A percentile compares a stretch with the other conserved stretches of the same genome.
Evolutionary conservation across 1,284 basidiomycete genomes (phyloP).

Genomic region (Fomitopsis pinicola): DNA sequence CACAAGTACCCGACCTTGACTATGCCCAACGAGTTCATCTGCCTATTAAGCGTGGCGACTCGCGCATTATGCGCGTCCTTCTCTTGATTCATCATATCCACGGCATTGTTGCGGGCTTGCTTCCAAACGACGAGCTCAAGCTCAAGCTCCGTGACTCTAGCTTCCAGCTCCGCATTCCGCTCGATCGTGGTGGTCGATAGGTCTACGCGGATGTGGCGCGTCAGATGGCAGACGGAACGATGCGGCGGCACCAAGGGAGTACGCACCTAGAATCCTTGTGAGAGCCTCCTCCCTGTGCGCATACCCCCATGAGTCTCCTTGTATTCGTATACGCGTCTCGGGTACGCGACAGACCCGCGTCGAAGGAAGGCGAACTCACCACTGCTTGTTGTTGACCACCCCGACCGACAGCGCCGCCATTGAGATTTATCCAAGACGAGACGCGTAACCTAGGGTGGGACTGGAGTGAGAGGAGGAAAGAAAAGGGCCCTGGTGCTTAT

Average conservation of each 20-base stretch:
- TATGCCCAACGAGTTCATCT: constrained; percentile 51
- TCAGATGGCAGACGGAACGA: neutral
- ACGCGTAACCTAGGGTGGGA: constrained; percentile 22
- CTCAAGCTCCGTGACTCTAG: constrained; percentile 61
- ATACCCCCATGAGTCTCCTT: neutral
- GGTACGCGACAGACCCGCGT: constrained; percentile 1
- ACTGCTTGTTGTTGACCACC: constrained; percentile 56
- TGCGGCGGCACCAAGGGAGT: no score
- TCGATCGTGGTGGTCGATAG: constrained; percentile 59
- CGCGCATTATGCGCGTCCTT: constrained; percentile 60
- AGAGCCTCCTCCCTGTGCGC: constrained; percentile 58
- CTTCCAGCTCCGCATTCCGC: constrained; percentile 58
- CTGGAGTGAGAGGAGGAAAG: constrained; percentile 28
- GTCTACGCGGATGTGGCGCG: constrained; percentile 32
- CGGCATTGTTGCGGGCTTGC: constrained; percentile 54
- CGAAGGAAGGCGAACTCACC: constrained; percentile 37
- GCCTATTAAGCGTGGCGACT: constrained; percentile 53
- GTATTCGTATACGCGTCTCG: neutral
- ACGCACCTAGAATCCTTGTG: constrained; percentile 51
- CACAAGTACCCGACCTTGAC: constrained; percentile 44
- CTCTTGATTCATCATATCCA: constrained; percentile 56
- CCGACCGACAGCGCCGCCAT: constrained; percentile 55
- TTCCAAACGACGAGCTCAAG: constrained; percentile 67
- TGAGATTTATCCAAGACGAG: constrained; percentile 24
- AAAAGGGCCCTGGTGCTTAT: constrained; percentile 36